Evolutionary conservation across 1,284 basidiomycete species (phyloP).

Genomic region (Melampsora larici-populina): DNA sequence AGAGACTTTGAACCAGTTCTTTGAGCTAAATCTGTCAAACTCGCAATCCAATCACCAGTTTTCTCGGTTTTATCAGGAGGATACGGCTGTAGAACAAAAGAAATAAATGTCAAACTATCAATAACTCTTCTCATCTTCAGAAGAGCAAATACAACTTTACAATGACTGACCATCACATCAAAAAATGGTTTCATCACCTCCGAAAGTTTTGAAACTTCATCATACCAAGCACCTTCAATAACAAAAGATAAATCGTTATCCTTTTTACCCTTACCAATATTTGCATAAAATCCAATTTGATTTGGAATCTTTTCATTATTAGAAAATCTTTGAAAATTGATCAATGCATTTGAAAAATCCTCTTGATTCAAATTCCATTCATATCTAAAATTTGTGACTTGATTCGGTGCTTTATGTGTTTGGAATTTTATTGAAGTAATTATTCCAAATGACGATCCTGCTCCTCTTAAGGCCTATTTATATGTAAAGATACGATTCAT

Average conservation of each 20-base stretch:
- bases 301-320: not conserved
- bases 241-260: not conserved
- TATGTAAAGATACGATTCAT: not conserved
- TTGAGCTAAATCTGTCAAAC: not conserved
- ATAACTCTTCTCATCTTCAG: not conserved
- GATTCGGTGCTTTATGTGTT: not conserved
- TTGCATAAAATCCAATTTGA: constrained; percentile 15
- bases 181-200: constrained; percentile 16
- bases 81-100: not conserved
- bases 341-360: constrained; percentile 1
- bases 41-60: constrained; percentile 11
- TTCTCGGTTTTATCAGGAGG: not conserved
- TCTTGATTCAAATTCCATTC: constrained; percentile 11
- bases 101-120: not conserved
- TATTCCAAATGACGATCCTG: constrained; percentile 27
- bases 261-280: not conserved
- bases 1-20: constrained; percentile 7
- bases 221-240: constrained; percentile 20
- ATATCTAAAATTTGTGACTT: constrained; percentile 16
- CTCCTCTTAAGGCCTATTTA: constrained; percentile 29
- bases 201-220: not conserved
- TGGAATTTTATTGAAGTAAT: constrained; percentile 16
- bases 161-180: constrained; percentile 15
- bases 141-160: too few relatives aligned
- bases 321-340: constrained; percentile 19